Conservation (phyloP, 2,329 filamentous ascomycete species). For the Cercospora canescens region DNA sequence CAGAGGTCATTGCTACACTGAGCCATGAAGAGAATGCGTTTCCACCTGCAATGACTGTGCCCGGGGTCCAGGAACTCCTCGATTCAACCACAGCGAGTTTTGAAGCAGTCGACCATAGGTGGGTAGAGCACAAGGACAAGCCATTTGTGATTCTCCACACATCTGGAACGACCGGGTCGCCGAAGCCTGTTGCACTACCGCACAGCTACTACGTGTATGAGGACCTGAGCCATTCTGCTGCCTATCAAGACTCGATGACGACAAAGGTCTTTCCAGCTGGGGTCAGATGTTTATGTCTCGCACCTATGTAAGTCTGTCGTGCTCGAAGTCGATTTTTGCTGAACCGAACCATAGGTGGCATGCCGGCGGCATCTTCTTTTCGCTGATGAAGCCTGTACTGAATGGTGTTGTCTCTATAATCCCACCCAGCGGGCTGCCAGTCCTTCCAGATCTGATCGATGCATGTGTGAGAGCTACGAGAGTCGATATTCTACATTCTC, state of each 20-base stretch:
- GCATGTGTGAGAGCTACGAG: neutral
- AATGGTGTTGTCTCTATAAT: neutral
- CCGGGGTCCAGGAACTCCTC: neutral
- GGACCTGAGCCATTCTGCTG: neutral
- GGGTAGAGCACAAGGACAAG: neutral
- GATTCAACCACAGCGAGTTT: neutral
- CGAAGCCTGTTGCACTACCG: constrained; percentile 9
- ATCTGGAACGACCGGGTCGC: constrained; percentile 18
- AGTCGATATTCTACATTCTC: constrained; percentile 1
- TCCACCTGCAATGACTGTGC: neutral
- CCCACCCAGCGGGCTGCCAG: constrained; percentile 1
- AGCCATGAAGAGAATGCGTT: neutral
- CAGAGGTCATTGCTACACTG: neutral
- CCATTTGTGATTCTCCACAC: constrained; percentile 19
- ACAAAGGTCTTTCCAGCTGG: neutral
- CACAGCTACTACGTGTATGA: constrained; percentile 13
- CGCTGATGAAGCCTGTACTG: constrained; percentile 8
- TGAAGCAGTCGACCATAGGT: neutral
- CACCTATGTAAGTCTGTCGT: neutral
- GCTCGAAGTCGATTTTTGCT: neutral
- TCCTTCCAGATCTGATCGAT: constrained; percentile 3
- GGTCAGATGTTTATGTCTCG: neutral
- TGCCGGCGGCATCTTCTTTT: constrained; percentile 10
- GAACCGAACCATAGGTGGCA: neutral
- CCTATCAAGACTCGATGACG: neutral